Evolutionary conservation across 371 early-diverging fungal genomes (phyloP).

Genomic region (Blyttiomyces sp.): DNA sequence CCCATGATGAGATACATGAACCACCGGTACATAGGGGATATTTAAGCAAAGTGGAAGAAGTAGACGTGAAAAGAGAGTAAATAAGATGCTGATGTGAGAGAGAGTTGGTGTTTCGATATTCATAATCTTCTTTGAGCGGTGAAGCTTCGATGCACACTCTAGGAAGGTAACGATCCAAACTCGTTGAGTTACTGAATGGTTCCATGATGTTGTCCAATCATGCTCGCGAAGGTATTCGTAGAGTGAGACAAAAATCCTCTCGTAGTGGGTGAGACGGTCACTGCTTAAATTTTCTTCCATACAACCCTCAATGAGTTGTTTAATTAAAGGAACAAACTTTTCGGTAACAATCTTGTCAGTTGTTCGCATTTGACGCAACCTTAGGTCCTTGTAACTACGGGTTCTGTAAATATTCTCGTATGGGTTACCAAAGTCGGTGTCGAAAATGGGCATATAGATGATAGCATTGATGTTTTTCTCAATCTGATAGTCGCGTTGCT

Average conservation of each 20-base stretch:
- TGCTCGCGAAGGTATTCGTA: conserved; percentile 27
- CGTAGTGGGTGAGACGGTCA: conserved; percentile 18
- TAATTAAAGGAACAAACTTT: conserved; percentile 28
- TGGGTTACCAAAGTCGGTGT: conserved; percentile 34
- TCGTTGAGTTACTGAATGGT: conserved; percentile 27
- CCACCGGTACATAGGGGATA: conserved; percentile 25
- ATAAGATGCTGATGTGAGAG: conserved; percentile 30
- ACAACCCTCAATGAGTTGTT: conserved; percentile 22
- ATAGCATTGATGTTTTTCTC: conserved; percentile 34
- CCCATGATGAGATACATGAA: conserved; percentile 41
- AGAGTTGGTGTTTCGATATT: conserved; percentile 30
- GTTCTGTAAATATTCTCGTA: conserved; percentile 33
- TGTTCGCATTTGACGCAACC: conserved; percentile 9
- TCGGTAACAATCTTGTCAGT: conserved; percentile 18
- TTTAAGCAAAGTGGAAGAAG: conserved; percentile 26
- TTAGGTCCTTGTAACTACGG: conserved; percentile 11
- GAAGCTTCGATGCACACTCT: conserved; percentile 4
- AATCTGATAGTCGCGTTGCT: conserved; percentile 39
- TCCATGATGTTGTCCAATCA: conserved; percentile 36
- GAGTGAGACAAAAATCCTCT: conserved; percentile 24
- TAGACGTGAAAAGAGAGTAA: conserved; percentile 27
- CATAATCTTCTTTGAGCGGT: conserved; percentile 6
- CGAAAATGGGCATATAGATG: conserved; percentile 37
- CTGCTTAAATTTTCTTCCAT: conserved; percentile 10
- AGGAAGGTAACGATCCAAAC: conserved; percentile 29